Conservation (phyloP, 2,329 filamentous ascomycete genomes). For the Berkeleyomyces rouxiae region DNA sequence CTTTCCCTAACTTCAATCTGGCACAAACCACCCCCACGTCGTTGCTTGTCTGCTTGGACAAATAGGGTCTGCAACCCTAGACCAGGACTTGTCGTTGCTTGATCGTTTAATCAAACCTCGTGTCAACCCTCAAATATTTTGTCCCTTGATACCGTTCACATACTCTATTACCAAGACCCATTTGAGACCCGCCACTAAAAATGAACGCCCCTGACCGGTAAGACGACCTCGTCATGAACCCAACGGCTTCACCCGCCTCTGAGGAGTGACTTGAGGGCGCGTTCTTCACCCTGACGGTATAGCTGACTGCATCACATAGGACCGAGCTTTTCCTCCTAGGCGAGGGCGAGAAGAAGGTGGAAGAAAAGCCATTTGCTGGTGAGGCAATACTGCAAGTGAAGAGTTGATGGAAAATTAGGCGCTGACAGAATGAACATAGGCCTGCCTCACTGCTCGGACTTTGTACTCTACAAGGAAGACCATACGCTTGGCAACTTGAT, state of each 20-base stretch:
- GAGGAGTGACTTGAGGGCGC: neutral
- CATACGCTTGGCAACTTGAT: conserved; percentile 89
- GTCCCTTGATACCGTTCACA: neutral
- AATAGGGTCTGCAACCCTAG: neutral
- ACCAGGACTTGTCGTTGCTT: too few species aligned
- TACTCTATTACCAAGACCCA: neutral
- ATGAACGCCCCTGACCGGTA: conserved; percentile 44
- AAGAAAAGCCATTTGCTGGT: conserved; percentile 80
- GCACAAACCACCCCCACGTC: neutral
- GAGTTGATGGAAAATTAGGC: neutral
- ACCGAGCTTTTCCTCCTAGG: conserved; percentile 85
- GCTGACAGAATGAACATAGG: conserved; percentile 31
- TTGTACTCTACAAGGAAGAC: conserved; percentile 91
- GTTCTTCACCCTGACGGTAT: neutral
- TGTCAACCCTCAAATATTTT: neutral
- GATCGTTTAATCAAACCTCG: neutral
- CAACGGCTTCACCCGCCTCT: conserved; percentile 17
- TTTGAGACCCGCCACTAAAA: conserved; percentile 14
- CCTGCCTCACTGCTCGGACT: conserved; percentile 88
- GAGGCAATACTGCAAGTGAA: conserved; percentile 17
- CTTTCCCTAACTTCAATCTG: neutral
- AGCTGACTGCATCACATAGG: conserved; percentile 30
- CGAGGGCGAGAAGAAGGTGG: conserved; percentile 85
- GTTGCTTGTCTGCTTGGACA: neutral
- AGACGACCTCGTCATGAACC: conserved; percentile 27